Evolutionary conservation across 768 basidiomycete genomes (phyloP).

Genomic region (Mycena olivaceomarginata): DNA sequence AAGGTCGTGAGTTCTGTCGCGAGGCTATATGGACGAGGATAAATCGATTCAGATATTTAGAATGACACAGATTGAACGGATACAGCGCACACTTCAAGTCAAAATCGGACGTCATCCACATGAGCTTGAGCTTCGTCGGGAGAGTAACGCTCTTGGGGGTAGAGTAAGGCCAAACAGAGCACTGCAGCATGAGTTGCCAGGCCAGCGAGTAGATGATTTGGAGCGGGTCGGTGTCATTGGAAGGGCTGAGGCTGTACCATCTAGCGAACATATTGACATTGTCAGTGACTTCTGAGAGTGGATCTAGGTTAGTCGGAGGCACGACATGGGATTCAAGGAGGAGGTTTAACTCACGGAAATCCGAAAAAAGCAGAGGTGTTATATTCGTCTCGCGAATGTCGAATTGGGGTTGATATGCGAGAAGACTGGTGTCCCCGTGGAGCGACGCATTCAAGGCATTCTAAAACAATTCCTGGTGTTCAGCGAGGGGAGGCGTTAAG

Average conservation of each 20-base stretch:
- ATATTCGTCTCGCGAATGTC: conserved; percentile 34
- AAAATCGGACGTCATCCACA: conserved; percentile 38
- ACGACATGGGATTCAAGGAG: too few relatives aligned
- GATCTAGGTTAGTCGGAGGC: neutral
- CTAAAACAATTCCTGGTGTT: too few relatives aligned
- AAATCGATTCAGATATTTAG: neutral
- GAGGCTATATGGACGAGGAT: neutral
- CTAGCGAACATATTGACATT: conserved; percentile 19
- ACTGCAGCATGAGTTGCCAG: conserved; percentile 26
- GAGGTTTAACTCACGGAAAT: conserved; percentile 26
- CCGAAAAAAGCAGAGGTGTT: conserved; percentile 28
- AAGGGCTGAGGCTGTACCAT: conserved; percentile 18
- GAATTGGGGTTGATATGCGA: conserved; percentile 12
- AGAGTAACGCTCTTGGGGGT: conserved; percentile 4
- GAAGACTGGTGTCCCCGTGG: conserved; percentile 35
- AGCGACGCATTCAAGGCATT: conserved; percentile 27
- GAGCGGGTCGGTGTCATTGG: neutral
- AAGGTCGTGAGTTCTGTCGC: conserved; percentile 41
- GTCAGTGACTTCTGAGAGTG: conserved; percentile 4
- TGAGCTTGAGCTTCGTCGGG: conserved; percentile 13
- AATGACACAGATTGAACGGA: neutral
- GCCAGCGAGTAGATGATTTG: conserved; percentile 30
- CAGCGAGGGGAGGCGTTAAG: too few relatives aligned
- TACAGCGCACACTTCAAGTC: conserved; percentile 28
- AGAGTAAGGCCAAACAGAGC: conserved; percentile 22